These are phyloP conservation scores for Penicillium soppii DNA, from an alignment of 495 filamentous ascomycete genomes.

Conservation along the genomic window DNA sequence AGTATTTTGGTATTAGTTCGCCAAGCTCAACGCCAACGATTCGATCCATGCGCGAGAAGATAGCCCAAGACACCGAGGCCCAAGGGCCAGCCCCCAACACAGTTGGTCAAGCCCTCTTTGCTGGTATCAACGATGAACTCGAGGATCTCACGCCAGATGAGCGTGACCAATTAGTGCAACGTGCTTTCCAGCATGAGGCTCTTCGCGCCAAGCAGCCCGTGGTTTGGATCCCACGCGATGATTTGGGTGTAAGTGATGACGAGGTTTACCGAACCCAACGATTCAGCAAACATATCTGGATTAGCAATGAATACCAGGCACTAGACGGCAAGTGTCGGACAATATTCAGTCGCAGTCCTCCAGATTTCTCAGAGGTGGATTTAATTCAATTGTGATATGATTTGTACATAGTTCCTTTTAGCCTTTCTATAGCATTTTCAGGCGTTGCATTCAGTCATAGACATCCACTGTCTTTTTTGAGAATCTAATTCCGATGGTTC, in stretches of 20 bases:
- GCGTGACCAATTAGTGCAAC: constrained; percentile 79
- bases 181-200: constrained; percentile 89
- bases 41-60: constrained; percentile 35
- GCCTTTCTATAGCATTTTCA: constrained; percentile 21
- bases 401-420: constrained; percentile 14
- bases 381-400: constrained; percentile 69
- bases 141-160: constrained; percentile 93
- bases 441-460: constrained; percentile 23
- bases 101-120: constrained; percentile 78
- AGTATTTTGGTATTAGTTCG: constrained; percentile 39
- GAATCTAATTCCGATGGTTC: background rate
- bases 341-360: constrained; percentile 84
- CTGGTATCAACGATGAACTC: constrained; percentile 83
- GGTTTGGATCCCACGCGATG: constrained; percentile 93
- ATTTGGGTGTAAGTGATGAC: constrained; percentile 87
- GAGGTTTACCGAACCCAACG: constrained; percentile 76
- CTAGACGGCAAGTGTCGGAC: constrained; percentile 81
- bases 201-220: constrained; percentile 81
- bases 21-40: constrained; percentile 29
- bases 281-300: constrained; percentile 84
- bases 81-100: constrained; percentile 52
- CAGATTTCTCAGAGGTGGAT: constrained; percentile 90
- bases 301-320: constrained; percentile 87
- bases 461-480: constrained; percentile 5
- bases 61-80: constrained; percentile 59